A percentile compares a stretch with the other conserved stretches of the same genome.
Evolutionary conservation across 1,139 yeast genomes (phyloP).

Genomic region (Lodderomyces metapsilosis): DNA sequence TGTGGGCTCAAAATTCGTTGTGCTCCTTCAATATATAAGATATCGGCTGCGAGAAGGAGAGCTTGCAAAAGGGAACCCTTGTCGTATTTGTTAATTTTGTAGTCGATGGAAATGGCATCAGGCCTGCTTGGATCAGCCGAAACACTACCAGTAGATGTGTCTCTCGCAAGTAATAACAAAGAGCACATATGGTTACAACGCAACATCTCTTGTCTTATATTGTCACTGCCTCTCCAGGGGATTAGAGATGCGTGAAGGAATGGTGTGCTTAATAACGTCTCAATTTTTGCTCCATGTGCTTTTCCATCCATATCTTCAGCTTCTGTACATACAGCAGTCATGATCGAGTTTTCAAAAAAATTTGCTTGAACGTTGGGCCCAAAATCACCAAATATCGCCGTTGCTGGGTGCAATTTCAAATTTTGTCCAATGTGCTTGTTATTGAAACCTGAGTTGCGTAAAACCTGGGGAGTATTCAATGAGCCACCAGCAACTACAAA

Average conservation of each 20-base stretch:
- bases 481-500: conserved; percentile 53
- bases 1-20: conserved; percentile 42
- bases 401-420: conserved; percentile 54
- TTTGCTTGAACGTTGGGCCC: conserved; percentile 33
- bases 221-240: conserved; percentile 46
- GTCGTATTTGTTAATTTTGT: conserved; percentile 43
- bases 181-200: conserved; percentile 42
- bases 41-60: conserved; percentile 42
- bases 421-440: conserved; percentile 55
- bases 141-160: conserved; percentile 45
- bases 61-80: conserved; percentile 42
- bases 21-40: conserved; percentile 54
- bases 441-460: conserved; percentile 52
- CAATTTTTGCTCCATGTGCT: conserved; percentile 58
- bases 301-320: conserved; percentile 54
- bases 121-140: conserved; percentile 36
- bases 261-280: conserved; percentile 51
- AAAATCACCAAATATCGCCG: conserved; percentile 43
- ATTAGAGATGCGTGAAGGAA: conserved; percentile 33
- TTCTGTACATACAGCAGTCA: conserved; percentile 52
- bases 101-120: conserved; percentile 37
- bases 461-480: conserved; percentile 50
- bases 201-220: conserved; percentile 32
- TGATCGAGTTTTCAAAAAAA: conserved; percentile 44
- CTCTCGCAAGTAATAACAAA: conserved; percentile 52